phyloP scores from a whole-genome alignment of 139 green algal species.

The Chlorella sp. region DNA sequence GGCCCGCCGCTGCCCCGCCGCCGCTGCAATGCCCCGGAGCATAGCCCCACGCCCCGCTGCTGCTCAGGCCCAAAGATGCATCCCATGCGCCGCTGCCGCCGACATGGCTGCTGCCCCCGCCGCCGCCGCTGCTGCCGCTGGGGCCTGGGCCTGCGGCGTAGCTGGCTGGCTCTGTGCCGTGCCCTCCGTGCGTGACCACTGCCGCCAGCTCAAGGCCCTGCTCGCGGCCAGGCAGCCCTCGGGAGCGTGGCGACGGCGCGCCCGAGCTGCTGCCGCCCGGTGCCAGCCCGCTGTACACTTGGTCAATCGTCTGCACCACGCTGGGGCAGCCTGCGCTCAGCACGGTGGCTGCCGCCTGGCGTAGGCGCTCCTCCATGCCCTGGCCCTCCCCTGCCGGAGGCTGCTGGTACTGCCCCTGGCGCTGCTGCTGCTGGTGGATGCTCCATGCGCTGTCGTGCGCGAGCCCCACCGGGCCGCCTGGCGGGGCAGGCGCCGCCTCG shows the following conservation, averaged over 20 bases:
- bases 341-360: too few species aligned
- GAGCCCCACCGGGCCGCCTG: background rate
- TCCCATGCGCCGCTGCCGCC: background rate
- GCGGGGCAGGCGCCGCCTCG: background rate
- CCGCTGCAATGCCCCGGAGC: too few species aligned
- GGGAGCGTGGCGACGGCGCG: background rate
- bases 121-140: background rate
- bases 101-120: too few species aligned
- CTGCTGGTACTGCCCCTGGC: background rate
- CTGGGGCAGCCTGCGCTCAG: too few species aligned
- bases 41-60: too few species aligned
- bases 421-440: background rate
- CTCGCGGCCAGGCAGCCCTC: background rate
- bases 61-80: background rate
- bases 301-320: too few species aligned
- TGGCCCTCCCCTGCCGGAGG: too few species aligned
- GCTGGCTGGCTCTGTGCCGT: too few species aligned
- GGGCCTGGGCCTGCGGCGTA: background rate
- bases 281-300: too few species aligned
- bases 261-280: too few species aligned
- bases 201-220: conserved; percentile 7
- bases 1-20: background rate
- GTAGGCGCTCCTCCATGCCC: too few species aligned
- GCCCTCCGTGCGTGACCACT: background rate
- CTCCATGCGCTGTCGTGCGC: too few species aligned